These are phyloP conservation scores for Populus tomentosa DNA, from an alignment of 441 rosid species.

Conservation along the genomic window DNA sequence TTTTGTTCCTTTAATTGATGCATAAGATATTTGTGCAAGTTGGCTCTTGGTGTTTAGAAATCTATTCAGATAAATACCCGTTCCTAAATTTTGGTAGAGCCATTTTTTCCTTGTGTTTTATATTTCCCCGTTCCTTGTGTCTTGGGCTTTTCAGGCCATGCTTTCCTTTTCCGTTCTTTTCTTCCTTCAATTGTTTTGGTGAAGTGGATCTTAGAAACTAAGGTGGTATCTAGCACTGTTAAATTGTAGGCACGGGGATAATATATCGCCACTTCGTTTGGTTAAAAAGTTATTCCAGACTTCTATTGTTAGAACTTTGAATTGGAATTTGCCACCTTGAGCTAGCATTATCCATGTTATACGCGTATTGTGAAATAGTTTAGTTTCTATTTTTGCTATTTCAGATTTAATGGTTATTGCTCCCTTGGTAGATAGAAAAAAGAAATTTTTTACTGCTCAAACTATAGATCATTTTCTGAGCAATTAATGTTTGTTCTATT, in stretches of 20 bases:
- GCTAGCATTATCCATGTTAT: neutral
- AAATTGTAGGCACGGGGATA: neutral
- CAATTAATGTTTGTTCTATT: neutral
- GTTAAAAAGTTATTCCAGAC: neutral
- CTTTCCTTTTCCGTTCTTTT: neutral
- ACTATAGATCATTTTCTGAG: neutral
- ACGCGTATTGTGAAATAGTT: neutral
- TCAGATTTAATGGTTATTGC: neutral
- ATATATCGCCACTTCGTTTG: neutral
- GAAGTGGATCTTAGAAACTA: neutral
- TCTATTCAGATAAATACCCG: neutral
- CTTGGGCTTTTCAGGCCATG: neutral
- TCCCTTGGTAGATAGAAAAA: too few species aligned
- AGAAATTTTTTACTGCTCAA: neutral
- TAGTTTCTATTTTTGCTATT: neutral
- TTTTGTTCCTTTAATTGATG: neutral
- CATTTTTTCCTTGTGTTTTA: too few species aligned
- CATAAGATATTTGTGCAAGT: neutral
- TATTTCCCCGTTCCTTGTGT: neutral
- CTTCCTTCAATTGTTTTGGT: too few species aligned
- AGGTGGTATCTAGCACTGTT: neutral
- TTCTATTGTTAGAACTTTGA: neutral
- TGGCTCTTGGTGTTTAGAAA: neutral
- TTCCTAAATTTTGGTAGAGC: neutral
- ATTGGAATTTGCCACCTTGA: neutral